Conservation (phyloP, 192 early-diverging fungal genomes). For the Umbelopsis sp. region DNA sequence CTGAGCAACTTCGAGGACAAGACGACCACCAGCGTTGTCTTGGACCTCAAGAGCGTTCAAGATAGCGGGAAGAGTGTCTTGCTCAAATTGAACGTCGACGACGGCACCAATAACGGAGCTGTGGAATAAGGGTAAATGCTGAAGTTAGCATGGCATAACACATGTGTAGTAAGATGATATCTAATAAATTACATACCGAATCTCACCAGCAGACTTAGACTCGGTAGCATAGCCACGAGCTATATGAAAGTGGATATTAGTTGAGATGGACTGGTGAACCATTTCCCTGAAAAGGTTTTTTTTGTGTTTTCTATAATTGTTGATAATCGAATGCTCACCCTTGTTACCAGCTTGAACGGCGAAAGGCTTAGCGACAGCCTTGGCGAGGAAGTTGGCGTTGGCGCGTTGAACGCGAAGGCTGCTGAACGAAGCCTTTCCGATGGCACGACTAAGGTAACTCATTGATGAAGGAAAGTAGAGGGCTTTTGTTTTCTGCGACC, state of each 20-base stretch:
- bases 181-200: constrained; percentile 60
- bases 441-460: constrained; percentile 33
- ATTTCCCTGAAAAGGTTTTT: not conserved
- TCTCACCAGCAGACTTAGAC: constrained; percentile 66
- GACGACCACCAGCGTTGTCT: constrained; percentile 73
- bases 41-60: constrained; percentile 96
- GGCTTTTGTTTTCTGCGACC: constrained; percentile 24
- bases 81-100: constrained; percentile 96
- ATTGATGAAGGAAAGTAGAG: constrained; percentile 30
- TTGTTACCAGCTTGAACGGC: constrained; percentile 24
- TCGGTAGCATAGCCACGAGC: constrained; percentile 67
- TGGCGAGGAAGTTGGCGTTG: constrained; percentile 25
- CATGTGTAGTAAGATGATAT: not conserved
- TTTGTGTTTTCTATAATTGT: constrained; percentile 4
- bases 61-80: constrained; percentile 88
- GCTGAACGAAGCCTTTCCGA: constrained; percentile 33
- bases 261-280: not conserved
- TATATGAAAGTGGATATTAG: not conserved
- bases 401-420: constrained; percentile 28
- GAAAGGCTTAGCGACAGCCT: constrained; percentile 31
- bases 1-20: constrained; percentile 95
- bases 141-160: not conserved
- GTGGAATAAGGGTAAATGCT: not conserved
- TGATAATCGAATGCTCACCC: constrained; percentile 5
- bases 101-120: constrained; percentile 92